Evolutionary conservation across 306 rosid genomes (phyloP), one percentile per base, ranked within the genome.

Genomic region (Canavalia gladiata): DNA sequence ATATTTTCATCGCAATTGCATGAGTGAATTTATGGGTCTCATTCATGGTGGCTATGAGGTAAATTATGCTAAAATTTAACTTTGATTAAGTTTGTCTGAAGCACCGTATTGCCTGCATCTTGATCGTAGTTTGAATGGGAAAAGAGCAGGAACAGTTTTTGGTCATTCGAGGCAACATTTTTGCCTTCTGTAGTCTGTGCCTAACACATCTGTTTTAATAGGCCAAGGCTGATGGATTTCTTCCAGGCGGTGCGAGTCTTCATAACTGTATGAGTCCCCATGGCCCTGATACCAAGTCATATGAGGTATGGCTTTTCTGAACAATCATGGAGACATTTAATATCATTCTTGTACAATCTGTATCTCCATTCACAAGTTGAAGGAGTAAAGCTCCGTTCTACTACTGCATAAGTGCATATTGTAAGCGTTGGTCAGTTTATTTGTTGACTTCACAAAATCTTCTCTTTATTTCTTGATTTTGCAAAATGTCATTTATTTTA

Each of bases 11-110:
- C 97, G 99, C 91, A 95, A 95, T 45, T 95, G 97, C 82, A 95
- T 95, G 99, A 92, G 92, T 85, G 99, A 95, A 83, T 95, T 93
- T 78, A 95, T 95, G 99, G 99, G 99, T 76, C 97, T 95, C 73
- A 89, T 95, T 81, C 69, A 85, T n/a, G 97, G 99, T 80, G 94
- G 94, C 81, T 95, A 95, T 63, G 99, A 93, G 97, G 97, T 95
- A 65, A 29, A 62, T 7, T 1, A 58, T 64, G 35, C 55, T 43
- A 64, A 69, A 45, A 0, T 56, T 74, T 65, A 51, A 57, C 69
- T 18, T 77, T 29, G 8, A 25, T 25, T 33, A 41, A 41, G 34
- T 46, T 35, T 25, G 50, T 46, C 39, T 29, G 41, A 68, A 75
- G 71, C 56, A 55, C 12, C n/a, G 9, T n/a, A 31, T 29, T 7